Evolutionary conservation across 148 eudicot species (phyloP).

Genomic region (Camellia sinensis): DNA sequence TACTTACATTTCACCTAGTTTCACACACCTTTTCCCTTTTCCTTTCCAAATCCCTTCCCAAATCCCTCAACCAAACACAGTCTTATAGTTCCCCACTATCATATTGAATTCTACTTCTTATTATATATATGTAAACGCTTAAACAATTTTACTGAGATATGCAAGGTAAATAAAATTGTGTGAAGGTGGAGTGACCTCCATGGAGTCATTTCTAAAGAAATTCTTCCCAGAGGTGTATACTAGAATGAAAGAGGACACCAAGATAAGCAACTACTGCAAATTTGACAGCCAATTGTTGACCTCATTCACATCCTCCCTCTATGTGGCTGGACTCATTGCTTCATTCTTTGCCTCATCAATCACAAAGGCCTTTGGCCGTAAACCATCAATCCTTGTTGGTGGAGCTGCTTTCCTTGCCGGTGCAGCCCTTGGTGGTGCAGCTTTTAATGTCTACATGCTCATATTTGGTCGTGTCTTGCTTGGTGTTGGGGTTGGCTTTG

Average conservation of each 20-base stretch:
- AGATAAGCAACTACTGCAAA: slow-evolving; percentile 6
- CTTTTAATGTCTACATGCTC: slow-evolving; percentile 14
- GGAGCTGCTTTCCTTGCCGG: slow-evolving; percentile 18
- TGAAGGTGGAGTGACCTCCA: slow-evolving; percentile 2
- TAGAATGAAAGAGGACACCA: neutral
- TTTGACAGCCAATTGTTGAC: slow-evolving; percentile 17
- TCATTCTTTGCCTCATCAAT: slow-evolving; percentile 11
- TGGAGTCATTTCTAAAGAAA: neutral
- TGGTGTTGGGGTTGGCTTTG: slow-evolving; percentile 25
- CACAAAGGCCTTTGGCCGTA: slow-evolving; percentile 12
- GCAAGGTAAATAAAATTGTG: neutral
- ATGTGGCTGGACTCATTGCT: slow-evolving; percentile 18
- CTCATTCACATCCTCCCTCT: slow-evolving; percentile 22
- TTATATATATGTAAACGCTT: too few relatives aligned
- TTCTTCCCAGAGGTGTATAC: neutral
- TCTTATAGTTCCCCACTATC: too few relatives aligned
- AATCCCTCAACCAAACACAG: too few relatives aligned
- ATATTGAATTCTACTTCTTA: too few relatives aligned
- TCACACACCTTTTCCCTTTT: too few relatives aligned
- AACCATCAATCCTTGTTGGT: neutral
- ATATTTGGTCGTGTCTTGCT: slow-evolving; percentile 22
- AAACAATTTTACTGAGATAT: neutral
- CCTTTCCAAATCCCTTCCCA: too few relatives aligned
- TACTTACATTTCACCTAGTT: too few relatives aligned
- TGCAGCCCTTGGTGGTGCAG: slow-evolving; percentile 1